A percentile compares a stretch with the other conserved stretches of the same genome.
Conservation (phyloP, 1,284 basidiomycete genomes). For the Boletus semigastroideus region DNA sequence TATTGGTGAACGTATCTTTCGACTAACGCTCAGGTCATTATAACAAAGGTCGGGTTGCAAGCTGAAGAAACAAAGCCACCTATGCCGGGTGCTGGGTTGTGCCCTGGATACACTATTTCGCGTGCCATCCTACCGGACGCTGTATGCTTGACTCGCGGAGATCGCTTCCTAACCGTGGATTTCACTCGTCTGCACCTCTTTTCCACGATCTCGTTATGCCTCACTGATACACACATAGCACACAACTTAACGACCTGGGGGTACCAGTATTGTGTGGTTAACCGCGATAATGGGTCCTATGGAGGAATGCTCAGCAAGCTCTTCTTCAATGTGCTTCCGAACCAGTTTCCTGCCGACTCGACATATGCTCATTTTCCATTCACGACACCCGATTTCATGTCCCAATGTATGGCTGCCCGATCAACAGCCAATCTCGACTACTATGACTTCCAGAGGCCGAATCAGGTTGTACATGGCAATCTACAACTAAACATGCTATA, state of each 20-base stretch:
- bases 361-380: conserved; percentile 69
- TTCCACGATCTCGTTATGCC: not conserved
- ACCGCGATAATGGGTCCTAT: conserved; percentile 65
- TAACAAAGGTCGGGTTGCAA: conserved; percentile 69
- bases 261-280: conserved; percentile 65
- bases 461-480: not conserved
- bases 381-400: conserved; percentile 46
- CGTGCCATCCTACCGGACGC: conserved; percentile 84
- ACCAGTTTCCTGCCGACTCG: conserved; percentile 60
- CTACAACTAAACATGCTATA: conserved; percentile 10
- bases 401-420: conserved; percentile 11
- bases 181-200: conserved; percentile 55
- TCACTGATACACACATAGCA: conserved; percentile 40
- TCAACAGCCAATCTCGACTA: conserved; percentile 12
- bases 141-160: conserved; percentile 68
- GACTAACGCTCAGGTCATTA: not conserved
- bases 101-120: conserved; percentile 87
- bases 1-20: not conserved
- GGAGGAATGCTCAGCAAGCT: conserved; percentile 74
- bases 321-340: conserved; percentile 68
- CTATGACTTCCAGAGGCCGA: conserved; percentile 26
- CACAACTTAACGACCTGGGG: conserved; percentile 77
- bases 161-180: conserved; percentile 79
- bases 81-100: conserved; percentile 75
- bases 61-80: conserved; percentile 74